Evolutionary conservation across 306 rosid genomes (phyloP).

Genomic region (Prunus kanzakura): DNA sequence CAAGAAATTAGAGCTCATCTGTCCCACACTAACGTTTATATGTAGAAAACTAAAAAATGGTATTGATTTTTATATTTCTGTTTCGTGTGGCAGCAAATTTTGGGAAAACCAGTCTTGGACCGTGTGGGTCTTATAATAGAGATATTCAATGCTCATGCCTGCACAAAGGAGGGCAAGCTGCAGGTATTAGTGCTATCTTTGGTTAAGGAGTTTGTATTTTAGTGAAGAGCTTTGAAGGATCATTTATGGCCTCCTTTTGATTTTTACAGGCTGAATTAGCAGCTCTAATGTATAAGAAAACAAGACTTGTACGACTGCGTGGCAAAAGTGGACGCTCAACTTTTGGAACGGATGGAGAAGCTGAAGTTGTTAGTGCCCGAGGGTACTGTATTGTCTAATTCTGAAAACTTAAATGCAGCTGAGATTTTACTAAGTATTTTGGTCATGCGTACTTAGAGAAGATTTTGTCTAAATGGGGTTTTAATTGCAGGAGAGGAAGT

Average conservation of each 20-base stretch:
- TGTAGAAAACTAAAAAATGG: background rate
- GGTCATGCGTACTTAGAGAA: background rate
- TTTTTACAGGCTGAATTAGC: constrained; percentile 85
- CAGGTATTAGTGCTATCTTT: constrained; percentile 47
- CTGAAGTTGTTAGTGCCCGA: constrained; percentile 92
- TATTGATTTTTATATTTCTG: background rate
- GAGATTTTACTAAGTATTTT: background rate
- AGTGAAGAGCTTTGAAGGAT: constrained; percentile 3
- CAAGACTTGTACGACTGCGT: constrained; percentile 75
- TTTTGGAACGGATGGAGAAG: constrained; percentile 74
- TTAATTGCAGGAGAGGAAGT: constrained; percentile 77
- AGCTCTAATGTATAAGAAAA: constrained; percentile 75
- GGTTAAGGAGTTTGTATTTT: constrained; percentile 1
- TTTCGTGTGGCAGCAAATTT: constrained; percentile 47
- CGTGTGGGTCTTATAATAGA: constrained; percentile 92
- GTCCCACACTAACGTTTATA: background rate
- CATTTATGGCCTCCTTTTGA: background rate
- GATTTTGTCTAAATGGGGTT: constrained; percentile 14
- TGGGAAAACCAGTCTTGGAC: constrained; percentile 79
- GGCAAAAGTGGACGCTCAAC: constrained; percentile 67
- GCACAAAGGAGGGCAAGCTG: constrained; percentile 76
- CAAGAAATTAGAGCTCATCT: constrained; percentile 20
- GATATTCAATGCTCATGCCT: constrained; percentile 93
- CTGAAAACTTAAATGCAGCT: background rate
- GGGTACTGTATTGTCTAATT: constrained; percentile 45